Base-by-base conservation (phyloP, 2,329 filamentous ascomycete species). In the Xylaria arbuscula region DNA sequence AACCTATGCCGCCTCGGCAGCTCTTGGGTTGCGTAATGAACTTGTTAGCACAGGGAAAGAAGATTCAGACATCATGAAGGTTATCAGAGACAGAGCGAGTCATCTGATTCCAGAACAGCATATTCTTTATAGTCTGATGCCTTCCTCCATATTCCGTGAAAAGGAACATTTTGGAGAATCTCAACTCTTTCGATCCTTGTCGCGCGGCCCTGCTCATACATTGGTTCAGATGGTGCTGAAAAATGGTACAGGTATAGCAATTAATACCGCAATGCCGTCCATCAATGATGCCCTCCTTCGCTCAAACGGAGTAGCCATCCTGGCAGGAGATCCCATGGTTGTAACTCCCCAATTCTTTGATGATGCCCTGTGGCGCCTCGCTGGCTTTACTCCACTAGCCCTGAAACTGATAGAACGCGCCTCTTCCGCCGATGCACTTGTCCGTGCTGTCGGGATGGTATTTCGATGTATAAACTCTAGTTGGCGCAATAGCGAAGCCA, bases 401-500 rank as follows among this genome's bases (percentile, higher is more conserved):
- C 80, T 99, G 63, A 97, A 94, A 76, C 83, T 98, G 42, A 85
- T 99, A 7, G 93, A 98, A 77, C 86, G 90, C 40, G 91, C 96
- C 1, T 85, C 85, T 2, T 90, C 89, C 0, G 84, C 88, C 8
- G 89, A 94, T 57, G 90, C 90, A 53, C 89, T 94, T 34, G 82
- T 94, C 10, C 87, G 92, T 62, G 90, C 94, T 1, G 89, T 97
- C 2, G 90, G 97, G 75, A 92, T 97, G 75, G 84, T 97, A 32
- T 94, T 98, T 70, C 89, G 92, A 72, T 93, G 93, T 68, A 92
- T 98, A 58, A 91, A 92, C 72, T 91, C 92, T 71, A 98, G 92
- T 77, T 99, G 97, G 96, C 89, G 96, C 71, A 98, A 98, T 73
- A 98, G 96, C 73, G 97, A 99, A 78, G 94, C 96, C 32, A 98